Conservation (phyloP, 2,329 filamentous ascomycete species). For the Neofusicoccum kwambonambiense region DNA sequence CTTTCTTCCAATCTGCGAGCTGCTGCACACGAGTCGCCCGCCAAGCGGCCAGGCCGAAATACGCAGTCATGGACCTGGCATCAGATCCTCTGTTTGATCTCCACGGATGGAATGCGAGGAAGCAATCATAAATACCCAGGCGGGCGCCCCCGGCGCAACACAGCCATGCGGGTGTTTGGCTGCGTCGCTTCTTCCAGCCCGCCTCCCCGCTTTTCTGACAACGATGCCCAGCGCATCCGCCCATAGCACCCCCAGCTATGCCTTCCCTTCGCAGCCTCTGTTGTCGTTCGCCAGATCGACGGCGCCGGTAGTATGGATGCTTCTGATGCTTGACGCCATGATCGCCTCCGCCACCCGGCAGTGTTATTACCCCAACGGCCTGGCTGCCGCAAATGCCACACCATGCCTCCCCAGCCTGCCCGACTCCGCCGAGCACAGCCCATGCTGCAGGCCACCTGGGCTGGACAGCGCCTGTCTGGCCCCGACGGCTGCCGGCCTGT, state of each 20-base stretch:
- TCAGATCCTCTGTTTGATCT: constrained; percentile 13
- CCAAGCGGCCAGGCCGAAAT: constrained; percentile 5
- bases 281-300: not conserved
- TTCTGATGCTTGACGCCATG: constrained; percentile 13
- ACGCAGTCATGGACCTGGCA: constrained; percentile 2
- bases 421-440: not conserved
- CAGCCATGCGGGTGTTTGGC: not conserved
- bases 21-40: constrained; percentile 5
- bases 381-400: not conserved
- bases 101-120: not conserved
- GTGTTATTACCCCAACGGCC: constrained; percentile 7
- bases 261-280: not conserved
- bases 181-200: constrained; percentile 6
- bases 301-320: constrained; percentile 1
- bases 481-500: not conserved
- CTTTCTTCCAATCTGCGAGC: constrained; percentile 8
- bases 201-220: constrained; percentile 7
- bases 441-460: constrained; percentile 8
- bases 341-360: constrained; percentile 9
- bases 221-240: constrained; percentile 13
- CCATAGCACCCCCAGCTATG: not conserved
- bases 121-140: constrained; percentile 10
- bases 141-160: not conserved
- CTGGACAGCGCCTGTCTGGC: not conserved
- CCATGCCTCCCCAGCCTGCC: not conserved